phyloP scores from a whole-genome alignment of 1,284 basidiomycete genomes.

The Cutaneotrichosporon mucoides region DNA sequence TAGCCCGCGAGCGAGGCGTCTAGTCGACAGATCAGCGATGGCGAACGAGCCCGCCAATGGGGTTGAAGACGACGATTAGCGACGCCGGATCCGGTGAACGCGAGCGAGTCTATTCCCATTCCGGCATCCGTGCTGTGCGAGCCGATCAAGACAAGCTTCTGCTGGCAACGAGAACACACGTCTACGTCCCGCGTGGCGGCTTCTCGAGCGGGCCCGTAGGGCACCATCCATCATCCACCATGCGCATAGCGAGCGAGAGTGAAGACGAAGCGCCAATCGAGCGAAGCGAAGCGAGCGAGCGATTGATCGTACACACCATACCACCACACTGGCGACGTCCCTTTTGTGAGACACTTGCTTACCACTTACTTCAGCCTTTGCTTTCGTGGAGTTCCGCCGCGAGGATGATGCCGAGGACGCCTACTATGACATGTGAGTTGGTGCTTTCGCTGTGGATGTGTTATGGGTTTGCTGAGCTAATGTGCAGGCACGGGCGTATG shows the following conservation, averaged over 20 bases:
- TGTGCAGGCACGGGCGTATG: slow-evolving; percentile 68
- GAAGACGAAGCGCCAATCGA: neutral
- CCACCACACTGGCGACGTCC: neutral
- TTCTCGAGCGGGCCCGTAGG: too few relatives aligned
- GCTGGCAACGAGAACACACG: neutral
- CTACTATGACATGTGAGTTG: slow-evolving; percentile 78
- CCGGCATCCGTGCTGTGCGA: neutral
- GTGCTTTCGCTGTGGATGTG: too few relatives aligned
- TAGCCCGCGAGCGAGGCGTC: slow-evolving; percentile 6
- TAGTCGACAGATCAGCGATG: too few relatives aligned
- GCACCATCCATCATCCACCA: too few relatives aligned
- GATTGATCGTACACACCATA: neutral
- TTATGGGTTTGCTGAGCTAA: too few relatives aligned
- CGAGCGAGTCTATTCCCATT: too few relatives aligned
- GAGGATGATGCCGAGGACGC: slow-evolving; percentile 81
- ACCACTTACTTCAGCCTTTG: slow-evolving; percentile 64
- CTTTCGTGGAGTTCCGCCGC: slow-evolving; percentile 83
- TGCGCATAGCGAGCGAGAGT: too few relatives aligned
- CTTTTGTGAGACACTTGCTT: neutral
- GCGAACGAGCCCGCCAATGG: too few relatives aligned
- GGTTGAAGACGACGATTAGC: too few relatives aligned
- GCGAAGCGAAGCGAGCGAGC: slow-evolving; percentile 2
- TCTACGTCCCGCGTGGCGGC: too few relatives aligned
- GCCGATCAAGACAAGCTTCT: slow-evolving; percentile 6
- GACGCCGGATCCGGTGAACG: neutral